Percentiles rank a stretch among this genome's conserved stretches.
Conservation (phyloP, 2,329 filamentous ascomycete genomes). For the Harringtonia aguacate region DNA sequence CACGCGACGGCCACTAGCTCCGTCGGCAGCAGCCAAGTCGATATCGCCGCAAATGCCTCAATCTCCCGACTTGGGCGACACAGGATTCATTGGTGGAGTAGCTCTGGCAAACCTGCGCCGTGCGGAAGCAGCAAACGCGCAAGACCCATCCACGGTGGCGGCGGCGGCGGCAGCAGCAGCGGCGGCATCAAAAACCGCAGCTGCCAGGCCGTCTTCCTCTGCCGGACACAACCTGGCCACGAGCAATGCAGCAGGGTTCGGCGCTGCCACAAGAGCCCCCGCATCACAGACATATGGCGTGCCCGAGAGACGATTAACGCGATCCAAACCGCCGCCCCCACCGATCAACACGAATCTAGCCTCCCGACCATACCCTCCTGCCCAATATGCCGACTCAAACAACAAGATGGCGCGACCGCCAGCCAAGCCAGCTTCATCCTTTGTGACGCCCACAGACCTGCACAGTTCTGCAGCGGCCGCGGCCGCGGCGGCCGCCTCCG, state of each 20-base stretch:
- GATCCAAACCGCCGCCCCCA: constrained; percentile 23
- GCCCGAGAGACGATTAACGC: constrained; percentile 16
- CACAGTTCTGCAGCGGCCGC: constrained; percentile 24
- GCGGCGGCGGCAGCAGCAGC: constrained; percentile 10
- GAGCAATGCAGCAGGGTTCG: neutral
- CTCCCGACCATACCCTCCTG: constrained; percentile 16
- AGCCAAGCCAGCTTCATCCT: constrained; percentile 27
- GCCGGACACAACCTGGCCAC: neutral
- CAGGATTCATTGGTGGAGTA: constrained; percentile 44
- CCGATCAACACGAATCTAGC: constrained; percentile 24
- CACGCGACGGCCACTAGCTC: constrained; percentile 1
- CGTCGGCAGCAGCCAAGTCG: neutral
- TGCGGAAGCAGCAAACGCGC: too few species aligned
- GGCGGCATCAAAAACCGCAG: constrained; percentile 8
- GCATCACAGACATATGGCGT: constrained; percentile 2
- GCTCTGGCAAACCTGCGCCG: constrained; percentile 40
- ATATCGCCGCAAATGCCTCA: neutral
- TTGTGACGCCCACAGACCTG: constrained; percentile 39
- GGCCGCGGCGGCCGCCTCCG: constrained; percentile 33
- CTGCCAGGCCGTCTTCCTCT: constrained; percentile 1
- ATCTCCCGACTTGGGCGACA: constrained; percentile 13
- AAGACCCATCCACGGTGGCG: constrained; percentile 8
- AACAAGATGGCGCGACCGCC: neutral
- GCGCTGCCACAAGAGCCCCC: neutral
- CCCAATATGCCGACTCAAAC: neutral